Base-by-base conservation (phyloP, 768 basidiomycete genomes). In the Pholiota microspora region DNA sequence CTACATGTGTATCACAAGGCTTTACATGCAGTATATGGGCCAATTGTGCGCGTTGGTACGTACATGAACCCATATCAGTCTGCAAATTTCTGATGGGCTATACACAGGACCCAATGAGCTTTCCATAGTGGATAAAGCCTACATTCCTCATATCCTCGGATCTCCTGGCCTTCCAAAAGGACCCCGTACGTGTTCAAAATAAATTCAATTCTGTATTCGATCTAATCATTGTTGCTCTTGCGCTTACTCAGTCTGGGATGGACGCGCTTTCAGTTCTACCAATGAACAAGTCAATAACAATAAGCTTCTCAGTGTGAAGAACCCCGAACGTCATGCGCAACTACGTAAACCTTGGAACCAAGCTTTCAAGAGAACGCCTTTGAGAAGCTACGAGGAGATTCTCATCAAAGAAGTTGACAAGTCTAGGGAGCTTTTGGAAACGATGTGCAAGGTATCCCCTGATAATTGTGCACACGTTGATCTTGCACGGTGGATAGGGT, bases 21-120 rank as follows among this genome's bases (percentile, higher is more conserved):
- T 4, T 57, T 85, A 29, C 84, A 85, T 59, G 70, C 73, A 10
- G 68, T 66, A 21, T 84, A 84, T 55, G 84, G 84, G 0, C 72
- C 79, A n/a, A 67, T 79, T 29, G 81, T 86, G n/a, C 72, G 85
- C 32, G 74, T 79, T 31, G 84, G 84, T 81, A 51, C 28, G 72
- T 48, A 5, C 7, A n/a, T n/a, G n/a, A n/a, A n/a, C n/a, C n/a
- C n/a, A n/a, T n/a, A n/a, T n/a, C n/a, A n/a, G n/a, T n/a, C 9
- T 25, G 21, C 55, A 2, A 24, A 28, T 4, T n/a, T 46, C 45
- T 46, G 10, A 29, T 27, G 8, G 2, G 16, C 15, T 13, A 16
- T 28, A n/a, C 7, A 27, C 25, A 48, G 46, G 46, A 31, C 52
- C 76, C 21, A 79, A 79, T 51, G 76, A 77, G 49, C 56, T 79